Evolutionary conservation across 2,329 filamentous ascomycete species (phyloP), one percentile per base, ranked within the genome.

Genomic region (Monilinia fructigena): DNA sequence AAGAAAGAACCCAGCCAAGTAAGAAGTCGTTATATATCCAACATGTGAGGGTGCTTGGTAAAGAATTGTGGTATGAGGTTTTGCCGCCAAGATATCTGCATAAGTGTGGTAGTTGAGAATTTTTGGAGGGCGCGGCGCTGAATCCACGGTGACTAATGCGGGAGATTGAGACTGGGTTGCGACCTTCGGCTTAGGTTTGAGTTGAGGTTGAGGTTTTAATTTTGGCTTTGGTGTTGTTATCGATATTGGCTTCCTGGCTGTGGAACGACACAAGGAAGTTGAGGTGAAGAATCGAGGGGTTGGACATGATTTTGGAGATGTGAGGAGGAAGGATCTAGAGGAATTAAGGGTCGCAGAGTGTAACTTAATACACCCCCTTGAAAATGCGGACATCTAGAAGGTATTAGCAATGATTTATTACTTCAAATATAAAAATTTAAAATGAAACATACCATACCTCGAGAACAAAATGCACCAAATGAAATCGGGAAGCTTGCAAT

Each of bases 31-130:
- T 69, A 89, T 82, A 76, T 87, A 89, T 77, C 82, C 81, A 66
- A 83, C 83, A 72, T 90, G 87, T 1, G 86, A 86, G 18, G 86
- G 86, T 1, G 84, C 83, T 72, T 88, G 81, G 79, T 90, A 92
- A 54, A 92, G 80, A 3, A 84, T 77, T 10, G 88, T 86, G 6
- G 84, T 81, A 1, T 80, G 78, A n/a, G 81, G 74, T 69, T 85
- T 84, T 67, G 80, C 79, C 18, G 85, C 83, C 48, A 91, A 81
- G 67, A 66, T 72, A n/a, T 82, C 82, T 72, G 82, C 81, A 77
- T 83, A 86, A 64, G 78, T 80, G 72, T 79, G 81, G 74, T 66
- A 77, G 69, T 45, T 72, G 70, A 66, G 55, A 4, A 23, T 55
- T 42, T 61, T 42, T 56, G 48, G 28, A 47, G 48, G 18, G 50